Evolutionary conservation across 1,284 basidiomycete species (phyloP).

Genomic region (Ceratobasidium papillatum): DNA sequence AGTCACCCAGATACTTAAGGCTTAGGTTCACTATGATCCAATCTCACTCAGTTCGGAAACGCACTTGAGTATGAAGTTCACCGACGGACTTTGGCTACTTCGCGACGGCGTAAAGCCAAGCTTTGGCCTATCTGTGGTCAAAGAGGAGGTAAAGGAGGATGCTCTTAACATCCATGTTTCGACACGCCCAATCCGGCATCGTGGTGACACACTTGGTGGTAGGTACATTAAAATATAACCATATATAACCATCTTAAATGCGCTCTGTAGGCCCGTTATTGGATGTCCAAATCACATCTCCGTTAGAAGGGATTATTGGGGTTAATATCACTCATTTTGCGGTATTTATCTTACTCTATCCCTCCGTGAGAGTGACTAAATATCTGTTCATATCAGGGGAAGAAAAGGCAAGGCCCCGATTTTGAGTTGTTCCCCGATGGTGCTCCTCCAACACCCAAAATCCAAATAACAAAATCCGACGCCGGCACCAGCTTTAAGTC

Average conservation of each 20-base stretch:
- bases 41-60: not conserved
- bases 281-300: constrained; percentile 68
- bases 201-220: constrained; percentile 75
- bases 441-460: constrained; percentile 57
- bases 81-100: constrained; percentile 72
- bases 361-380: constrained; percentile 1
- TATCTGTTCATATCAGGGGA: constrained; percentile 34
- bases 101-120: constrained; percentile 70
- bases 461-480: constrained; percentile 54
- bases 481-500: constrained; percentile 53
- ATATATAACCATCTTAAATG: constrained; percentile 9
- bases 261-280: constrained; percentile 59
- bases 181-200: constrained; percentile 69
- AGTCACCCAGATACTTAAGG: constrained; percentile 19
- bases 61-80: constrained; percentile 50
- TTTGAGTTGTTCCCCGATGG: constrained; percentile 74
- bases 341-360: constrained; percentile 39
- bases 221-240: constrained; percentile 48
- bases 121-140: constrained; percentile 56
- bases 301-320: constrained; percentile 71
- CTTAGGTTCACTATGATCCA: constrained; percentile 1
- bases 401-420: constrained; percentile 53
- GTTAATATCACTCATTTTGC: constrained; percentile 71
- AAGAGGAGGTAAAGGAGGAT: constrained; percentile 54
- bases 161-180: constrained; percentile 69